Percentiles rank a stretch among this genome's conserved stretches.
Evolutionary conservation across 2,329 filamentous ascomycete species (phyloP).

Genomic region (Colletotrichum lini): DNA sequence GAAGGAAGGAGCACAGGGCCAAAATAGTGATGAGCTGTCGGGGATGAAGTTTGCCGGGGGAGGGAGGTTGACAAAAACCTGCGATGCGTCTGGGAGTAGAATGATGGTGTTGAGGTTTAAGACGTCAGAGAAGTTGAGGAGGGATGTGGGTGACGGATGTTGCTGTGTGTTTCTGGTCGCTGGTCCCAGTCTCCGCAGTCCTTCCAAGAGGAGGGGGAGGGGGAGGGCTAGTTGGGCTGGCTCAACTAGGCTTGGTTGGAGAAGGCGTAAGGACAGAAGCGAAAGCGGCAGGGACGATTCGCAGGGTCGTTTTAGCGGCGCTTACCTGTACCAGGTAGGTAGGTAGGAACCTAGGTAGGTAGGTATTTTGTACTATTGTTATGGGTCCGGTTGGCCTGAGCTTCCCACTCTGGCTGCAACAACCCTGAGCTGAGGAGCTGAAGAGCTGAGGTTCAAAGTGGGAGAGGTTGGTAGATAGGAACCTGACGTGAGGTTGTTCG

Average conservation of each 20-base stretch:
- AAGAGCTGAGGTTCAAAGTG: too few relatives aligned
- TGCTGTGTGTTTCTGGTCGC: slow-evolving; percentile 3
- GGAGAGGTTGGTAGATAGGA: not conserved
- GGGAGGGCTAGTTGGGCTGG: not conserved
- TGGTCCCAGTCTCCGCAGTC: slow-evolving; percentile 19
- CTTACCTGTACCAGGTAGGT: slow-evolving; percentile 19
- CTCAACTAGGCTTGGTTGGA: slow-evolving; percentile 20
- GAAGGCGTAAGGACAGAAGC: slow-evolving; percentile 9
- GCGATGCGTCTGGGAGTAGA: slow-evolving; percentile 26
- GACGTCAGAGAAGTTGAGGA: slow-evolving; percentile 14
- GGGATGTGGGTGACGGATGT: slow-evolving; percentile 30
- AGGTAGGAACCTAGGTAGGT: not conserved
- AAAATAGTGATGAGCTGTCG: not conserved
- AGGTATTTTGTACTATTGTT: not conserved
- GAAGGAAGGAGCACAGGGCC: not conserved
- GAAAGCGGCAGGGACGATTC: slow-evolving; percentile 33
- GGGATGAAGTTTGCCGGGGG: slow-evolving; percentile 24
- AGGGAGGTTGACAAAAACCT: slow-evolving; percentile 19
- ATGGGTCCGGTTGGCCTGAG: slow-evolving; percentile 27
- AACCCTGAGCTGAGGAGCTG: not conserved
- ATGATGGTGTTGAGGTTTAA: slow-evolving; percentile 15
- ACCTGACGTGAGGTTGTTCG: not conserved
- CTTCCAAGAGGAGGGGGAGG: slow-evolving; percentile 6
- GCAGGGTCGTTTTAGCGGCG: slow-evolving; percentile 39
- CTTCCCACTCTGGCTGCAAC: slow-evolving; percentile 17